Conservation (phyloP, 495 filamentous ascomycete species). For the Annulohypoxylon stygium region DNA sequence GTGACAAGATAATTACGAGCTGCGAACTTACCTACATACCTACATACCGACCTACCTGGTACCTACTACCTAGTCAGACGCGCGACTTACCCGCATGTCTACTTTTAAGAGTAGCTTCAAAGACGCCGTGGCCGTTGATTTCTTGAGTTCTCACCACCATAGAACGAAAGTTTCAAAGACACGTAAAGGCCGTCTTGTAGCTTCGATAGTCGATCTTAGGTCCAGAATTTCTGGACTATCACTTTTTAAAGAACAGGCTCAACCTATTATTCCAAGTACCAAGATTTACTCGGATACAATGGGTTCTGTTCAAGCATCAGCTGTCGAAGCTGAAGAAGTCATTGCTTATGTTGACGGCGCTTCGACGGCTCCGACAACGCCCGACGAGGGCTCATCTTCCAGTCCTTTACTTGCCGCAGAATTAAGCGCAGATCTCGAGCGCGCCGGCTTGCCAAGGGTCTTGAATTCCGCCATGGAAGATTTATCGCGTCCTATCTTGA, state of each 20-base stretch:
- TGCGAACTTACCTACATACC: not conserved
- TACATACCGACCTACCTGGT: not conserved
- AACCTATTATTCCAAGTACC: not conserved
- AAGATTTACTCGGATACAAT: not conserved
- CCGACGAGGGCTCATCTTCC: slow-evolving; percentile 62
- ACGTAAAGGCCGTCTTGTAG: slow-evolving; percentile 1
- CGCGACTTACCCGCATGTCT: slow-evolving; percentile 4
- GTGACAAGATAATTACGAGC: slow-evolving; percentile 6
- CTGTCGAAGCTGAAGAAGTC: slow-evolving; percentile 7
- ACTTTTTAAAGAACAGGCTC: not conserved
- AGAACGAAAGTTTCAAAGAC: not conserved
- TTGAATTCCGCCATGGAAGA: slow-evolving; percentile 15
- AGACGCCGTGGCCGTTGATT: slow-evolving; percentile 2
- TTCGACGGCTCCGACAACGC: slow-evolving; percentile 67
- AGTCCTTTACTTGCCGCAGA: slow-evolving; percentile 56
- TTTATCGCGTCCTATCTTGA: slow-evolving; percentile 56
- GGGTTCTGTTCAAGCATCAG: slow-evolving; percentile 16
- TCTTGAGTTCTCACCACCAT: not conserved
- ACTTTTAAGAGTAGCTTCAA: not conserved
- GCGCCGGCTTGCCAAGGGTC: slow-evolving; percentile 23
- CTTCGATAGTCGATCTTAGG: not conserved
- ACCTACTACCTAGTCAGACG: not conserved
- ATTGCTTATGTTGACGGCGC: slow-evolving; percentile 20
- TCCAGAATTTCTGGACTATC: not conserved
- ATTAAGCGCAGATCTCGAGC: slow-evolving; percentile 25